Conservation (phyloP, 1,284 basidiomycete species). For the Cystobasidium slooffiae region DNA sequence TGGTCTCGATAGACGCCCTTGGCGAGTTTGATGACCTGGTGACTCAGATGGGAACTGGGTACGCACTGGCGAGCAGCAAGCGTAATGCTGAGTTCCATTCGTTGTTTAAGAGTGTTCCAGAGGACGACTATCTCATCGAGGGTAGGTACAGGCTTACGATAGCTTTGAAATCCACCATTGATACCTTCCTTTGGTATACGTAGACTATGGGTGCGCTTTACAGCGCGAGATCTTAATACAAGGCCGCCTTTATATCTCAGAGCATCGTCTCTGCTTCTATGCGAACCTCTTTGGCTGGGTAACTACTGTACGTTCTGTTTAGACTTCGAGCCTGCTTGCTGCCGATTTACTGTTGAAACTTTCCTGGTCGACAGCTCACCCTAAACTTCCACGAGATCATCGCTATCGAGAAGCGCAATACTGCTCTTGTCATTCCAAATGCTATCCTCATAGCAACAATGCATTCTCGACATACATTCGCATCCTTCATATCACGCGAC, state of each 20-base stretch:
- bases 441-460: slow-evolving; percentile 88
- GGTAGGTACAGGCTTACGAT: slow-evolving; percentile 62
- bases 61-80: slow-evolving; percentile 94
- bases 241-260: slow-evolving; percentile 93
- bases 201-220: slow-evolving; percentile 92
- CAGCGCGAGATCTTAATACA: slow-evolving; percentile 96
- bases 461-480: slow-evolving; percentile 83
- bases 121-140: slow-evolving; percentile 97
- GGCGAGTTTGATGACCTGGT: slow-evolving; percentile 44
- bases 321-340: slow-evolving; percentile 3
- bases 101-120: slow-evolving; percentile 80
- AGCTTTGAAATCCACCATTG: neutral
- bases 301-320: slow-evolving; percentile 69
- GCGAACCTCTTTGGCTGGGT: slow-evolving; percentile 99
- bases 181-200: slow-evolving; percentile 37
- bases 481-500: slow-evolving; percentile 94
- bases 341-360: slow-evolving; percentile 17
- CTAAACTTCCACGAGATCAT: slow-evolving; percentile 91
- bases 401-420: slow-evolving; percentile 95
- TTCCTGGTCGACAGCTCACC: slow-evolving; percentile 66
- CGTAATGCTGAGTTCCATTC: slow-evolving; percentile 95
- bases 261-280: slow-evolving; percentile 97
- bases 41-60: slow-evolving; percentile 64
- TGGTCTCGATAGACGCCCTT: slow-evolving; percentile 35
- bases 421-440: slow-evolving; percentile 97